These are phyloP conservation scores for Teratosphaeria destructans DNA, from an alignment of 2,329 filamentous ascomycete species.

Conservation along the genomic window DNA sequence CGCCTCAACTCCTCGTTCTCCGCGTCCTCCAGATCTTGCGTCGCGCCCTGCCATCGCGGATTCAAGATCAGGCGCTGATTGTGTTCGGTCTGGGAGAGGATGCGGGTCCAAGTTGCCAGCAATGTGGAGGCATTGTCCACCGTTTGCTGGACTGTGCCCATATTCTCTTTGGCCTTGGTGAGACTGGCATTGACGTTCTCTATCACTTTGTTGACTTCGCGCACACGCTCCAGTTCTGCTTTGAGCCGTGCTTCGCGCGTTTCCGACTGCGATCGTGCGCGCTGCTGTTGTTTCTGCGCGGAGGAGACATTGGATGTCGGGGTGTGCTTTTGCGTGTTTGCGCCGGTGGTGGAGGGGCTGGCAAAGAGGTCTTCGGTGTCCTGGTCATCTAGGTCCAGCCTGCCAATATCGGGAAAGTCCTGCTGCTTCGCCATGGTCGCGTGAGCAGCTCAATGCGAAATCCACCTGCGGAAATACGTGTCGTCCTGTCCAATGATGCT, in stretches of 20 bases:
- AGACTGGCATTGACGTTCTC: slow-evolving; percentile 66
- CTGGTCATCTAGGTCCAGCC: slow-evolving; percentile 41
- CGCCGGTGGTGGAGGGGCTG: slow-evolving; percentile 37
- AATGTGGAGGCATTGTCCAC: slow-evolving; percentile 80
- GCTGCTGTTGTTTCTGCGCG: slow-evolving; percentile 32
- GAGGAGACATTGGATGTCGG: slow-evolving; percentile 18
- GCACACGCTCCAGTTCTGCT: slow-evolving; percentile 71
- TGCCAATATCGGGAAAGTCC: slow-evolving; percentile 19
- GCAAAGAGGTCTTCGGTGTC: slow-evolving; percentile 49
- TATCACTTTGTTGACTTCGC: slow-evolving; percentile 78
- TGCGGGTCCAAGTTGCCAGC: slow-evolving; percentile 90
- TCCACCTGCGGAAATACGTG: slow-evolving; percentile 8
- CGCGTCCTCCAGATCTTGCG: slow-evolving; percentile 72
- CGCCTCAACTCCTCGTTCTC: slow-evolving; percentile 67
- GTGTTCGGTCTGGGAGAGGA: slow-evolving; percentile 93
- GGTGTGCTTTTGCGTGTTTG: slow-evolving; percentile 22
- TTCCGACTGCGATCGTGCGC: slow-evolving; percentile 30
- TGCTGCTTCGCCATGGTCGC: slow-evolving; percentile 18
- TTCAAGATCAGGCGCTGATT: slow-evolving; percentile 87
- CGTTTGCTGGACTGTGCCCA: slow-evolving; percentile 75
- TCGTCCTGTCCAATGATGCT: slow-evolving; percentile 5
- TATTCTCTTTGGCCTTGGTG: slow-evolving; percentile 63
- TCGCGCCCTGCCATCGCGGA: slow-evolving; percentile 79
- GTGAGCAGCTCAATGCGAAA: background rate
- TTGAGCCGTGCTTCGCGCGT: slow-evolving; percentile 63